phyloP scores from a whole-genome alignment of 2,329 filamentous ascomycete species.

The Trichoderma brevicompactum region DNA sequence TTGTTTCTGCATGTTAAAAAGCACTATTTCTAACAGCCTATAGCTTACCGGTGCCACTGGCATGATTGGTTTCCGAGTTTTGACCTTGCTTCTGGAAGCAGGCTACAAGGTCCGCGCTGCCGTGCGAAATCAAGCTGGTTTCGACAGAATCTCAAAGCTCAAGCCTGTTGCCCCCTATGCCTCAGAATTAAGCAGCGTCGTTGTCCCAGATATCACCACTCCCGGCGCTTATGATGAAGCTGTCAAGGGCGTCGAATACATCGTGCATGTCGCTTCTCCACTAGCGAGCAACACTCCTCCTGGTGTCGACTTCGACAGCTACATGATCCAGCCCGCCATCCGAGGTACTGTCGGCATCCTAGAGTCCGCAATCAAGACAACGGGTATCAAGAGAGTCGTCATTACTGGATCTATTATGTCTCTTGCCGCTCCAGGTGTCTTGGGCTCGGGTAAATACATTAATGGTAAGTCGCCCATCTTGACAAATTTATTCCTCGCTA shows the following conservation, averaged over 20 bases:
- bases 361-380: slow-evolving; percentile 41
- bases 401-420: slow-evolving; percentile 48
- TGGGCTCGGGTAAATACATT: not conserved
- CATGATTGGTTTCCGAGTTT: slow-evolving; percentile 39
- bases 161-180: slow-evolving; percentile 13
- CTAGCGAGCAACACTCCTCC: slow-evolving; percentile 18
- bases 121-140: slow-evolving; percentile 35
- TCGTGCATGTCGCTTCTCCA: slow-evolving; percentile 42
- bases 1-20: not conserved
- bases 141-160: slow-evolving; percentile 31
- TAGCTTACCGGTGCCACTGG: slow-evolving; percentile 40
- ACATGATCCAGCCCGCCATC: slow-evolving; percentile 43
- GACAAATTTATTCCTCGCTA: no score
- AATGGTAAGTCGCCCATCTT: slow-evolving; percentile 2
- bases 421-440: not conserved
- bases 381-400: slow-evolving; percentile 46
- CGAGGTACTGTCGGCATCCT: slow-evolving; percentile 45
- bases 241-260: slow-evolving; percentile 41
- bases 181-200: slow-evolving; percentile 34
- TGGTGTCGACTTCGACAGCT: slow-evolving; percentile 28
- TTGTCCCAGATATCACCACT: slow-evolving; percentile 45
- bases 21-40: not conserved
- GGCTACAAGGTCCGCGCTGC: slow-evolving; percentile 40
- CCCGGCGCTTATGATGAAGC: slow-evolving; percentile 47
- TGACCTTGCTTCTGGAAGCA: slow-evolving; percentile 35